Evolutionary conservation across 345 rosid species (phyloP).

Genomic region (Hirschfeldia incana): DNA sequence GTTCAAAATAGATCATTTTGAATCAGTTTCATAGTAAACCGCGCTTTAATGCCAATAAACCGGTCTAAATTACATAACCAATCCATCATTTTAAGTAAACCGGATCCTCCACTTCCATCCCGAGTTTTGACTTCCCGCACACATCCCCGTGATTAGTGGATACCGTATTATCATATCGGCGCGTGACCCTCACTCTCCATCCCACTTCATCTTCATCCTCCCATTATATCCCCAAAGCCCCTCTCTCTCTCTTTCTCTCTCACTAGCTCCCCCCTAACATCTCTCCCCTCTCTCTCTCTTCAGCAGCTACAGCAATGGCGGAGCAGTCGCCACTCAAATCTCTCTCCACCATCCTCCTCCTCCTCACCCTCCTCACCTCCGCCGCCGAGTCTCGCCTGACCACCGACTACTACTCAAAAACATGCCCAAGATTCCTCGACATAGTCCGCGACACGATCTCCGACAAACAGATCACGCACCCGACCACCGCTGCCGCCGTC

Average conservation of each 20-base stretch:
- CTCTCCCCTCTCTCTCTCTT: not conserved
- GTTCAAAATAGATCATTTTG: not conserved
- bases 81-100: not conserved
- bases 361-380: slow-evolving; percentile 22
- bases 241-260: not conserved
- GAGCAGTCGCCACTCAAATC: slow-evolving; percentile 22
- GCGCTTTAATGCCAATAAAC: not conserved
- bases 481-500: slow-evolving; percentile 87
- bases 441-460: slow-evolving; percentile 68
- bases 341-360: slow-evolving; percentile 25
- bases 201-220: slow-evolving; percentile 15
- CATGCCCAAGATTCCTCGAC: slow-evolving; percentile 67
- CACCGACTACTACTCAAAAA: slow-evolving; percentile 56
- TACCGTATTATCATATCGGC: slow-evolving; percentile 7
- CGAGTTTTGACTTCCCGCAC: slow-evolving; percentile 16
- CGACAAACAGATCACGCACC: slow-evolving; percentile 71
- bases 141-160: slow-evolving; percentile 37
- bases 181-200: slow-evolving; percentile 28
- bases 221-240: slow-evolving; percentile 20
- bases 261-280: not conserved
- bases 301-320: slow-evolving; percentile 34
- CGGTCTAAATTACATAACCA: slow-evolving; percentile 1
- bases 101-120: slow-evolving; percentile 2
- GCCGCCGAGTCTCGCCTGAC: slow-evolving; percentile 46
- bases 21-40: not conserved